Evolutionary conservation across 2,329 filamentous ascomycete species (phyloP).

Genomic region (Stenocarpella maydis): DNA sequence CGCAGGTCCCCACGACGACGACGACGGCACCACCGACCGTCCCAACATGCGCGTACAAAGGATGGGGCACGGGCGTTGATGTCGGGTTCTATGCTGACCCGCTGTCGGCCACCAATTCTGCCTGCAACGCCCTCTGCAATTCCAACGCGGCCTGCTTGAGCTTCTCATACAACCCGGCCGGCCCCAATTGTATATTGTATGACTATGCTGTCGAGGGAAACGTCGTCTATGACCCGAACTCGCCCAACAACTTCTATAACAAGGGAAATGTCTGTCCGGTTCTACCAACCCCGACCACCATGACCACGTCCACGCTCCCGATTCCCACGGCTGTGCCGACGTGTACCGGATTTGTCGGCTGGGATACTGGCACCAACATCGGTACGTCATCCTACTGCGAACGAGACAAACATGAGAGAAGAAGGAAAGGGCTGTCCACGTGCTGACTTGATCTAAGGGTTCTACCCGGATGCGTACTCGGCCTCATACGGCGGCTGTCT

Average conservation of each 20-base stretch:
- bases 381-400: background rate
- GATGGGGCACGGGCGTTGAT: constrained; percentile 30
- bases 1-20: constrained; percentile 28
- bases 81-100: constrained; percentile 31
- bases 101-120: constrained; percentile 14
- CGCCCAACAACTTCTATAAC: constrained; percentile 39
- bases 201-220: constrained; percentile 35
- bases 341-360: constrained; percentile 31
- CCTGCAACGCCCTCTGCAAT: constrained; percentile 31
- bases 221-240: constrained; percentile 42
- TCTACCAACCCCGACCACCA: constrained; percentile 10
- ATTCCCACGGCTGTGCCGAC: constrained; percentile 26
- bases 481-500: constrained; percentile 33
- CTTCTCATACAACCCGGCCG: constrained; percentile 34
- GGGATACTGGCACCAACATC: constrained; percentile 31
- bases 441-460: constrained; percentile 2
- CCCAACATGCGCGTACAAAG: constrained; percentile 27
- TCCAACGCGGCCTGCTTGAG: constrained; percentile 30
- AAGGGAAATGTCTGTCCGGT: constrained; percentile 28
- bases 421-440: too few species aligned
- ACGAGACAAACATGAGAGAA: background rate
- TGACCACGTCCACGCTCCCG: background rate
- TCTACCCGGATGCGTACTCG: constrained; percentile 32
- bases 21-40: constrained; percentile 14
- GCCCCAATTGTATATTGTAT: constrained; percentile 33